Evolutionary conservation across 2,329 filamentous ascomycete species (phyloP).

Genomic region (Neonectria neomacrospora): DNA sequence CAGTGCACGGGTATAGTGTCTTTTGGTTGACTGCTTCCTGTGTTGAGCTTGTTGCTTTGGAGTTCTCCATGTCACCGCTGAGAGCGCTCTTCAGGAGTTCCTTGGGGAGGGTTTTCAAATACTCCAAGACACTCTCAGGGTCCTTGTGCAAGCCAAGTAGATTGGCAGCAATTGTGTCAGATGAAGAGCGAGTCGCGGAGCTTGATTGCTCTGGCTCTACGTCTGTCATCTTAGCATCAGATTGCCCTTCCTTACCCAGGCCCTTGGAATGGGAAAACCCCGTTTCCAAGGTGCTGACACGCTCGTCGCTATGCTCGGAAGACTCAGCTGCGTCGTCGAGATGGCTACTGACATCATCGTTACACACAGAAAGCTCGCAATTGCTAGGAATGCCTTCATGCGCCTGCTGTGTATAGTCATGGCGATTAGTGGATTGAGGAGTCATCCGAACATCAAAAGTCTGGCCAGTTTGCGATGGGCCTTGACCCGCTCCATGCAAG

Average conservation of each 20-base stretch:
- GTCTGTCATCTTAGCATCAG: constrained; percentile 35
- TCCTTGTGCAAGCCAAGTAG: constrained; percentile 15
- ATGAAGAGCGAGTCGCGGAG: not conserved
- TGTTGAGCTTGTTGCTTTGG: constrained; percentile 21
- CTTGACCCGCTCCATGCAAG: constrained; percentile 19
- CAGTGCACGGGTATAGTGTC: constrained; percentile 46
- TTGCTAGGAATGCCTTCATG: not conserved
- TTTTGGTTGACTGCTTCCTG: constrained; percentile 28
- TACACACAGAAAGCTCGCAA: not conserved
- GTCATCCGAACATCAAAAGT: not conserved
- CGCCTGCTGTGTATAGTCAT: constrained; percentile 7
- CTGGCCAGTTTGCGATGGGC: constrained; percentile 3
- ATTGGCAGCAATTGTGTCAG: not conserved
- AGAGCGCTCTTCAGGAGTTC: constrained; percentile 49
- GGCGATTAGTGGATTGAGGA: not conserved
- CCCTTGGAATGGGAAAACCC: not conserved
- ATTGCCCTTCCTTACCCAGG: constrained; percentile 15
- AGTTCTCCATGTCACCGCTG: constrained; percentile 25
- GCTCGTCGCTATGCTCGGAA: not conserved
- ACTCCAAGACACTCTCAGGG: constrained; percentile 27
- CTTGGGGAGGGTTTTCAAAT: constrained; percentile 46
- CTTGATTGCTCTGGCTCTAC: constrained; percentile 11
- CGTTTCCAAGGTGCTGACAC: constrained; percentile 1
- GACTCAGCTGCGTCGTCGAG: constrained; percentile 2
- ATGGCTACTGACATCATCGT: not conserved